phyloP scores from a whole-genome alignment of 345 rosid species.

The Luvunga scandens region DNA sequence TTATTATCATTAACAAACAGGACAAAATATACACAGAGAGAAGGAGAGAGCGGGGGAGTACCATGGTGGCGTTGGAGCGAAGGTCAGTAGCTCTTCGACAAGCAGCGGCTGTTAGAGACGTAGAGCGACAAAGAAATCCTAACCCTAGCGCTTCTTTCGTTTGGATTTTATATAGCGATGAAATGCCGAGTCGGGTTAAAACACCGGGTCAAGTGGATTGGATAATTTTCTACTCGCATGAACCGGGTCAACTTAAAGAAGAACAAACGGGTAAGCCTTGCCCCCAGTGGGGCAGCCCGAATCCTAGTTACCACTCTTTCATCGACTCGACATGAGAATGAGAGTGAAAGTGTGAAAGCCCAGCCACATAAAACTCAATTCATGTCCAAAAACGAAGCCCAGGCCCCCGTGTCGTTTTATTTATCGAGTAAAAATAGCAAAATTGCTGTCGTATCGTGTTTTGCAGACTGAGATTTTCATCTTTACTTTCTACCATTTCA shows the following conservation, averaged over 20 bases:
- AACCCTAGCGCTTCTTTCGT: background rate
- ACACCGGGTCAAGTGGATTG: background rate
- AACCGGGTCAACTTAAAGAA: background rate
- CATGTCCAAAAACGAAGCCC: too few species aligned
- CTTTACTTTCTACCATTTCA: too few species aligned
- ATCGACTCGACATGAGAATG: background rate
- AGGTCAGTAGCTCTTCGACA: background rate
- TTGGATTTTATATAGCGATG: background rate
- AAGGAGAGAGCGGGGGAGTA: background rate
- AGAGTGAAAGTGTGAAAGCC: background rate
- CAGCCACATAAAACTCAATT: background rate
- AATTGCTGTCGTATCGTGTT: too few species aligned
- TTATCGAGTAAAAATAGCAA: too few species aligned
- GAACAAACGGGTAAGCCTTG: background rate
- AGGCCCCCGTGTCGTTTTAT: too few species aligned
- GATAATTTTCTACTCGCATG: background rate
- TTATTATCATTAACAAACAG: background rate
- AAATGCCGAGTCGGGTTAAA: background rate
- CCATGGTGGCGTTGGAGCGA: background rate
- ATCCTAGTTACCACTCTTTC: too few species aligned
- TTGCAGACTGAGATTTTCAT: too few species aligned
- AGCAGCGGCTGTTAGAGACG: background rate
- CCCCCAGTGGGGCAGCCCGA: background rate
- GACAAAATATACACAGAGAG: background rate
- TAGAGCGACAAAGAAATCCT: slow-evolving; percentile 12